phyloP scores from a whole-genome alignment of 2,329 filamentous ascomycete species.

The Aspergillus sp. region DNA sequence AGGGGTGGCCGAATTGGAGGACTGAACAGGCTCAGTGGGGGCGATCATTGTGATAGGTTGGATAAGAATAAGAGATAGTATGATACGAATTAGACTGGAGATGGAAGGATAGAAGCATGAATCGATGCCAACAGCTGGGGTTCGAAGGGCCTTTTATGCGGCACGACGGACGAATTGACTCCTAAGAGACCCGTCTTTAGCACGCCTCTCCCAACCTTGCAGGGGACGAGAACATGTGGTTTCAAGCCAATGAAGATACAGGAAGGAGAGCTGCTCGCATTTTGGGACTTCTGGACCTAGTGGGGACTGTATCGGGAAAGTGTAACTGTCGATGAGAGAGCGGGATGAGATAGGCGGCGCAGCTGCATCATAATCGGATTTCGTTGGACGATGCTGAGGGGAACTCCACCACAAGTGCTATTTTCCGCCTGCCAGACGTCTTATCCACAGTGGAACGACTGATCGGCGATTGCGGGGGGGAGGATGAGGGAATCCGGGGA shows the following conservation, averaged over 20 bases:
- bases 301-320: conserved; percentile 13
- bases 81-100: background rate
- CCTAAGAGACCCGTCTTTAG: background rate
- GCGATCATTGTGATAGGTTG: conserved; percentile 19
- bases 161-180: background rate
- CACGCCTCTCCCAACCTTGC: background rate
- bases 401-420: conserved; percentile 3
- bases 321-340: background rate
- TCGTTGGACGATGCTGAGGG: conserved; percentile 13
- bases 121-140: background rate
- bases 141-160: background rate
- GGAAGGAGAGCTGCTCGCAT: background rate
- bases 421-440: conserved; percentile 5
- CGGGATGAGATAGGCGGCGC: background rate
- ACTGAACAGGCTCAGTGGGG: conserved; percentile 16
- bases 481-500: conserved; percentile 17
- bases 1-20: conserved; percentile 13
- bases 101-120: background rate
- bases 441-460: conserved; percentile 17
- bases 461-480: conserved; percentile 20
- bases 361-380: conserved; percentile 4
- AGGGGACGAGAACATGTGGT: background rate
- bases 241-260: conserved; percentile 1
- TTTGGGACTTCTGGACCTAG: conserved; percentile 3
- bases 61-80: background rate